These are phyloP conservation scores for Botrytis byssoidea DNA, from an alignment of 2,329 filamentous ascomycete genomes.

Conservation along the genomic window DNA sequence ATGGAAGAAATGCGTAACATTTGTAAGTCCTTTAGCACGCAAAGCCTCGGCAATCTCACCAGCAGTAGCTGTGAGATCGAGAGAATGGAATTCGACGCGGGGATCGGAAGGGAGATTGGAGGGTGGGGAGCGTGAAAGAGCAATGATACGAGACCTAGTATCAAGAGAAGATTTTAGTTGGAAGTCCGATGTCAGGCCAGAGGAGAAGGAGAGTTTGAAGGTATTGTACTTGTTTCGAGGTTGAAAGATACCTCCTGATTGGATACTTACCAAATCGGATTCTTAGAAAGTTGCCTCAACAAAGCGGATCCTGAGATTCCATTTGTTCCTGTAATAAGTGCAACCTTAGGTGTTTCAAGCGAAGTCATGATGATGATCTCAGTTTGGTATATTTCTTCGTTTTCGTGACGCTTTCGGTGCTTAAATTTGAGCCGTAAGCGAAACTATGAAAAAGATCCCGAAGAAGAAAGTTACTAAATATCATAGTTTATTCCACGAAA, in stretches of 20 bases:
- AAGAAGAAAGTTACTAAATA: background rate
- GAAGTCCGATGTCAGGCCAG: no score
- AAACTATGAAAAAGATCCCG: background rate
- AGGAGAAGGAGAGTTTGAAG: background rate
- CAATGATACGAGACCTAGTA: background rate
- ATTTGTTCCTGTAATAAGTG: slow-evolving; percentile 14
- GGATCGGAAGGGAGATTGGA: background rate
- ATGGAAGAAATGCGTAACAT: slow-evolving; percentile 16
- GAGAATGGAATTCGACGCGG: background rate
- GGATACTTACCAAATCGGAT: background rate
- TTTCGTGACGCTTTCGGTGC: background rate
- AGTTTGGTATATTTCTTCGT: background rate
- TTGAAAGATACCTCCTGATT: background rate
- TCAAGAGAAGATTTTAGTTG: background rate
- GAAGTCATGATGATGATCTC: background rate
- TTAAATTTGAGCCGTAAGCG: background rate
- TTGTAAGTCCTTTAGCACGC: background rate
- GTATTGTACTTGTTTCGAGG: background rate
- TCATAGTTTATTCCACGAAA: background rate
- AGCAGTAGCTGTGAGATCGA: slow-evolving; percentile 1
- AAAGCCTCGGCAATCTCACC: background rate
- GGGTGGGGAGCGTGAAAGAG: slow-evolving; percentile 6
- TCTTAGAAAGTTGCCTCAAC: slow-evolving; percentile 6
- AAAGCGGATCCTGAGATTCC: slow-evolving; percentile 11
- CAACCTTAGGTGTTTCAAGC: background rate